Evolutionary conservation across 805 yeast genomes (phyloP).

Genomic region (Blastobotrys terrestris): DNA sequence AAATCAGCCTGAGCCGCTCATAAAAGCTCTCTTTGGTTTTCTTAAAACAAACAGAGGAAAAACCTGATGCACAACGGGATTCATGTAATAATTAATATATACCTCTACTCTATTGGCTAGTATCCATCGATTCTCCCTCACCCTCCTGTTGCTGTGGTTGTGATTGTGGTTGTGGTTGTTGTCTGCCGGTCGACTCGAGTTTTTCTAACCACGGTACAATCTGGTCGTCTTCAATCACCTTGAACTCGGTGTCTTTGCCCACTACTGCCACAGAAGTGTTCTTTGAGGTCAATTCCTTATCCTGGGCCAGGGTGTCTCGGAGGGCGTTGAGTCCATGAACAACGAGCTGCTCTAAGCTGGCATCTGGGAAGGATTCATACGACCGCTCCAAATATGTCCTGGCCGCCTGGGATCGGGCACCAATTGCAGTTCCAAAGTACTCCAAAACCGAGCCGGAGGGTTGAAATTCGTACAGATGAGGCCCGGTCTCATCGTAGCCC

Average conservation of each 20-base stretch:
- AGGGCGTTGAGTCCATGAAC: constrained; percentile 83
- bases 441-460: constrained; percentile 94
- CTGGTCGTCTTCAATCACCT: constrained; percentile 76
- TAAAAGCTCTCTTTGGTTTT: too few relatives aligned
- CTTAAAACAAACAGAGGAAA: too few relatives aligned
- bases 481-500: constrained; percentile 90
- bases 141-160: constrained; percentile 4
- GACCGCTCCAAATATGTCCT: constrained; percentile 91
- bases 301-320: constrained; percentile 91
- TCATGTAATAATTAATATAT: neutral
- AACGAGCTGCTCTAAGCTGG: constrained; percentile 65
- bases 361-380: constrained; percentile 56
- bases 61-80: too few relatives aligned
- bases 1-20: too few relatives aligned
- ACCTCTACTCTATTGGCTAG: constrained; percentile 6
- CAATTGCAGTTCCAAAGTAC: constrained; percentile 90
- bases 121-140: constrained; percentile 12
- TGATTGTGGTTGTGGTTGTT: constrained; percentile 27
- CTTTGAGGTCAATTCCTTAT: constrained; percentile 75
- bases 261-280: constrained; percentile 91
- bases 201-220: constrained; percentile 79
- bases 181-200: constrained; percentile 60
- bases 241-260: constrained; percentile 72
- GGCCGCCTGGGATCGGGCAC: constrained; percentile 98
- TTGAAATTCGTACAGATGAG: constrained; percentile 90